Conservation (phyloP, 768 basidiomycete genomes). For the Goffeauzyma gilvescens region DNA sequence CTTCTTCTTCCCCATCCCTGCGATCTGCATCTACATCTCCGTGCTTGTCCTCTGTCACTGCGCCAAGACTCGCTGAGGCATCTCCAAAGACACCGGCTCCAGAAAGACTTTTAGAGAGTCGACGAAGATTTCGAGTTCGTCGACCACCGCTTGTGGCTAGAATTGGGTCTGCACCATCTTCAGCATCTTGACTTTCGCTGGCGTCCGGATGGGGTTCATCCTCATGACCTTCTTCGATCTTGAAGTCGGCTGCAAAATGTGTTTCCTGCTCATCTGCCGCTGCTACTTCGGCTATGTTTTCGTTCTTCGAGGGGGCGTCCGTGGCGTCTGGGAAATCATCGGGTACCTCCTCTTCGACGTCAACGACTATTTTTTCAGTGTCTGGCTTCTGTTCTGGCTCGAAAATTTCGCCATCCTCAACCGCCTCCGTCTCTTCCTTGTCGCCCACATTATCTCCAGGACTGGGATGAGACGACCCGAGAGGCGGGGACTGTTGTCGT, state of each 20-base stretch:
- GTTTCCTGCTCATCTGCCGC: neutral
- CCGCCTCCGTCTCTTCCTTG: conserved; percentile 33
- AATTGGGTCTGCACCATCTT: neutral
- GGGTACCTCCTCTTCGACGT: conserved; percentile 42
- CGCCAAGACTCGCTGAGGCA: neutral
- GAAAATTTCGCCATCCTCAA: conserved; percentile 25
- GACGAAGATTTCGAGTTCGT: neutral
- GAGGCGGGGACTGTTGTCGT: conserved; percentile 32
- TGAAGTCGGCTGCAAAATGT: neutral
- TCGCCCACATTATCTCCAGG: conserved; percentile 40
- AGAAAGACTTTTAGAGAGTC: no score
- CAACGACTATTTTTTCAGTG: conserved; percentile 38
- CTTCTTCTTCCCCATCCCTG: conserved; percentile 3
- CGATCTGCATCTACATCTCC: neutral
- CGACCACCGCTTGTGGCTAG: neutral
- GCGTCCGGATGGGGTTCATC: neutral
- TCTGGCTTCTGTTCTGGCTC: conserved; percentile 31
- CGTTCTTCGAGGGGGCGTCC: no score
- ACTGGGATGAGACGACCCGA: conserved; percentile 36
- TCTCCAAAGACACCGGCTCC: no score
- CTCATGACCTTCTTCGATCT: neutral
- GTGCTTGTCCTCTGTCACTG: neutral
- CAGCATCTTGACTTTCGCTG: neutral
- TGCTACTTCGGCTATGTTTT: neutral
- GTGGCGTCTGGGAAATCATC: conserved; percentile 34